Conservation (phyloP, 176 grass and related monocot species). For the Raddia guianensis region DNA sequence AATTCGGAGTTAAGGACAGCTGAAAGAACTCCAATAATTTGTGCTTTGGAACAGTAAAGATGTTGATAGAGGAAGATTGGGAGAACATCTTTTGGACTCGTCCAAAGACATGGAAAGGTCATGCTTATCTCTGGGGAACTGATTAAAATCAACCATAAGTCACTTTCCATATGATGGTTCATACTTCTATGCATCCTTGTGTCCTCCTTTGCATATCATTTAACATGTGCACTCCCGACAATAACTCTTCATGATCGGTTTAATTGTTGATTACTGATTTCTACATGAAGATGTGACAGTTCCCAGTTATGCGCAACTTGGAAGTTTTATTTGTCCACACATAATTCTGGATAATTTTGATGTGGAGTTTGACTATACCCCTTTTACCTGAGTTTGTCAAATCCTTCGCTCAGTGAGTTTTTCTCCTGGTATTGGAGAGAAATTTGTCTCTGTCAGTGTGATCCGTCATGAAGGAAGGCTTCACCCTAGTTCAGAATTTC, state of each 20-base stretch:
- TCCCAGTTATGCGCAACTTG: not conserved
- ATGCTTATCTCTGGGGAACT: not conserved
- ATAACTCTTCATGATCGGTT: not conserved
- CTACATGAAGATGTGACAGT: not conserved
- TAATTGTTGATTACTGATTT: not conserved
- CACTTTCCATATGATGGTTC: not conserved
- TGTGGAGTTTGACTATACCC: not conserved
- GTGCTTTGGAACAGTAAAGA: not conserved
- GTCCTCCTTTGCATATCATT: not conserved
- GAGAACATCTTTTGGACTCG: not conserved
- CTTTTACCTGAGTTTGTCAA: not conserved
- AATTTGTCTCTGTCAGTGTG: not conserved
- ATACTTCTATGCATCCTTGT: not conserved
- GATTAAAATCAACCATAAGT: not conserved
- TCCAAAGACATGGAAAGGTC: constrained; percentile 19
- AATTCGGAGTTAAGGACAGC: not conserved
- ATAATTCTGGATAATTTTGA: not conserved
- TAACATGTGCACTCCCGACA: not conserved
- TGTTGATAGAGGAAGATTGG: not conserved
- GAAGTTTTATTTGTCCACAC: not conserved
- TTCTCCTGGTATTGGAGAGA: not conserved
- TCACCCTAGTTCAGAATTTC: not conserved
- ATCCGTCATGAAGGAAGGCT: constrained; percentile 13
- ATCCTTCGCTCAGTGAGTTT: not conserved
- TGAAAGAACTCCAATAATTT: not conserved